A percentile compares a stretch with the other conserved stretches of the same genome.
Evolutionary conservation across 2,329 filamentous ascomycete species (phyloP).

Genomic region (Colletotrichum liaoningense): DNA sequence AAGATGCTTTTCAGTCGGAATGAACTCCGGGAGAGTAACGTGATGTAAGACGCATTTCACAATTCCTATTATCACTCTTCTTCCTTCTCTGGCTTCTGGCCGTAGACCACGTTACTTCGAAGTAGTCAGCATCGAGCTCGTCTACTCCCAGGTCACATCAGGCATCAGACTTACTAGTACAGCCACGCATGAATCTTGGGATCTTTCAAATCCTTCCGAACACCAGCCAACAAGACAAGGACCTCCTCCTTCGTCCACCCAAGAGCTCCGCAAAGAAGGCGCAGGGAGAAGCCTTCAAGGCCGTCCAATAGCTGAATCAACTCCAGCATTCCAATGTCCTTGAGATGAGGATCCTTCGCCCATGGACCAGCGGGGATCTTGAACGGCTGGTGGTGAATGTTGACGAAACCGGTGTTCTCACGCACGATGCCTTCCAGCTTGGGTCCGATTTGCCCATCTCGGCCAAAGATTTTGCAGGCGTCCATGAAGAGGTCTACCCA

Average conservation of each 20-base stretch:
- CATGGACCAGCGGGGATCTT: conserved; percentile 66
- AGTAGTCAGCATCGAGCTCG: not conserved
- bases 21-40: too few species aligned
- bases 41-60: too few species aligned
- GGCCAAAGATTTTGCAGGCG: not conserved
- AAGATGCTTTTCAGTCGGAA: too few species aligned
- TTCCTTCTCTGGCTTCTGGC: conserved; percentile 24
- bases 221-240: conserved; percentile 42
- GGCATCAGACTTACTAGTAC: conserved; percentile 35
- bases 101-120: conserved; percentile 35
- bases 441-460: not conserved
- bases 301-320: conserved; percentile 37
- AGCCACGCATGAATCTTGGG: conserved; percentile 40
- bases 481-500: conserved; percentile 37
- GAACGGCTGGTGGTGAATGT: conserved; percentile 60
- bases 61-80: not conserved
- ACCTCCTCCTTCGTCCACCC: conserved; percentile 44
- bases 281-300: conserved; percentile 40
- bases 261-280: conserved; percentile 45
- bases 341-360: conserved; percentile 62
- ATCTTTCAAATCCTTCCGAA: conserved; percentile 44
- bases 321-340: conserved; percentile 42
- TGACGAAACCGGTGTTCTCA: conserved; percentile 37
- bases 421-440: not conserved
- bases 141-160: not conserved